Evolutionary conservation across 2,329 filamentous ascomycete genomes (phyloP), one percentile per base, ranked within the genome.

Genomic region (Akanthomyces muscarius): DNA sequence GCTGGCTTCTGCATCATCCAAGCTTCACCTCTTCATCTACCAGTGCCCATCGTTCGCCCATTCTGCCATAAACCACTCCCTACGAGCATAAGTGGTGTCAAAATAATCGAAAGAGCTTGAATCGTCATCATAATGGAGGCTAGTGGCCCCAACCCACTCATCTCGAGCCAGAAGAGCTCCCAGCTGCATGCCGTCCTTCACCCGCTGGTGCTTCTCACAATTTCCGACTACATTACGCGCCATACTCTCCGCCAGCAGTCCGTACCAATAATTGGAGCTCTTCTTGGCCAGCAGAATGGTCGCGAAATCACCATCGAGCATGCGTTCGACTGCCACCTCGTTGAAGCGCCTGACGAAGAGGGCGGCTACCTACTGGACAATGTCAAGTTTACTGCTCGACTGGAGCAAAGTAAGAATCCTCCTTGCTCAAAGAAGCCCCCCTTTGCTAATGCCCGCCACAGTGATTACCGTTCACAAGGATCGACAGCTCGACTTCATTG

Each of bases 211-310:
- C 89, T 98, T 68, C 90, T 99, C 77, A 96, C 90, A 67, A 95
- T 99, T 71, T 97, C 94, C 69, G 95, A 99, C 76, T 96, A 96
- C 75, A 92, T 98, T 74, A 96, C 94, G 64, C 87, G 95, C 65
- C 93, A 97, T 75, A 91, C 89, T 1, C 83, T 97, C 63, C 87
- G 95, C 64, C 80, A 86, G 59, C 88, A 92, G 70, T 75, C 80
- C 21, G 90, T 90, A 0, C 92, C 92, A 18, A 84, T 97, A 21
- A 85, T 94, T 3, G 95, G 95, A 63, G 92, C 89, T 59, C 82
- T 99, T n/a, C 78, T 99, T 6, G 95, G 95, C 18, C 91, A 95
- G 72, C 93, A 97, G 70, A 90, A 92, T 80, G 94, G 94, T 23
- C 89, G 92, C 63, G 88, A 94, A 71, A 89, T 97, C 69, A 97